Percentiles rank a stretch among this genome's conserved stretches.
Conservation (phyloP, 495 filamentous ascomycete species). For the Gamarada debralockiae region DNA sequence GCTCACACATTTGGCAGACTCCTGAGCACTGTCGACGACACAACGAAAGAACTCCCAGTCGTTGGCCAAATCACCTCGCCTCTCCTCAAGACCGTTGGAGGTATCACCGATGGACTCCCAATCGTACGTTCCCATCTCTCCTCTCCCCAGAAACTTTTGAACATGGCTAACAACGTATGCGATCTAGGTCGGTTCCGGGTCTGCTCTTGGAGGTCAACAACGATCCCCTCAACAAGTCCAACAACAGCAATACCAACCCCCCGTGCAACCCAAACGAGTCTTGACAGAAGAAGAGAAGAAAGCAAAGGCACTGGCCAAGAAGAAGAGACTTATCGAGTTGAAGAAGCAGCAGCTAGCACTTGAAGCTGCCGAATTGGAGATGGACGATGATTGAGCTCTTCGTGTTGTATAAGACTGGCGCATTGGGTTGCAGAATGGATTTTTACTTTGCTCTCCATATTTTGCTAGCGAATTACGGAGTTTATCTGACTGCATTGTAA, state of each 20-base stretch:
- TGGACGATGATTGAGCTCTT: too few species aligned
- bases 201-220: not conserved
- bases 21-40: slow-evolving; percentile 18
- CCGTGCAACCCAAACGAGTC: not conserved
- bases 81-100: slow-evolving; percentile 16
- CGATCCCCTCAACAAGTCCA: slow-evolving; percentile 3
- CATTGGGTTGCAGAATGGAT: too few species aligned
- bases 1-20: slow-evolving; percentile 4
- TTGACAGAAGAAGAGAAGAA: slow-evolving; percentile 18
- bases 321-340: slow-evolving; percentile 12
- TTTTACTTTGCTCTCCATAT: too few species aligned
- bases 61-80: slow-evolving; percentile 18
- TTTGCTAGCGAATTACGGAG: too few species aligned
- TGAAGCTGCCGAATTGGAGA: slow-evolving; percentile 16
- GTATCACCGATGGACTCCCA: slow-evolving; percentile 12
- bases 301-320: slow-evolving; percentile 16
- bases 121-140: slow-evolving; percentile 12
- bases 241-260: not conserved
- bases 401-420: too few species aligned
- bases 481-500: too few species aligned
- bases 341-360: slow-evolving; percentile 20
- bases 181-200: slow-evolving; percentile 12
- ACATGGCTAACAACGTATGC: not conserved
- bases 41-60: slow-evolving; percentile 18
- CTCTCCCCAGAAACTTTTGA: not conserved